A percentile compares a stretch with the other conserved stretches of the same genome.
These are phyloP conservation scores for Penicillium rolfsii DNA, from an alignment of 2,329 filamentous ascomycete genomes.

Conservation along the genomic window DNA sequence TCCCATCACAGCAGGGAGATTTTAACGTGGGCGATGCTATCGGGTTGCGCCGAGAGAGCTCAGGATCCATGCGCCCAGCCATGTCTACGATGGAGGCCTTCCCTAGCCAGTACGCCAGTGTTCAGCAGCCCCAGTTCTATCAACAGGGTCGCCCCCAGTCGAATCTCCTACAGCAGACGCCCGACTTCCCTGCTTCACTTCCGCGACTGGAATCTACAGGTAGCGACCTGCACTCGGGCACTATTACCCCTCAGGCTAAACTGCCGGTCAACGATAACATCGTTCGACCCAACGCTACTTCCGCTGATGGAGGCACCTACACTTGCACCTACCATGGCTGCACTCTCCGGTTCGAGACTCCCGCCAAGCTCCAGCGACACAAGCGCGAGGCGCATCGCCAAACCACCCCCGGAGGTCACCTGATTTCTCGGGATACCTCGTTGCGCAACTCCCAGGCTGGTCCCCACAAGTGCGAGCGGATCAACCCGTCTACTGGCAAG, in stretches of 20 bases:
- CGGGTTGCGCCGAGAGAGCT: slow-evolving; percentile 42
- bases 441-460: slow-evolving; percentile 85
- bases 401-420: slow-evolving; percentile 58
- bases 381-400: slow-evolving; percentile 91
- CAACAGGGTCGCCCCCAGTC: slow-evolving; percentile 33
- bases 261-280: slow-evolving; percentile 41
- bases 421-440: slow-evolving; percentile 46
- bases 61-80: slow-evolving; percentile 41
- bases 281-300: slow-evolving; percentile 64
- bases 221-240: slow-evolving; percentile 51
- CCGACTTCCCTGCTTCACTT: slow-evolving; percentile 62
- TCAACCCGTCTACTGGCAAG: slow-evolving; percentile 93
- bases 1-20: slow-evolving; percentile 63
- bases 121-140: slow-evolving; percentile 54
- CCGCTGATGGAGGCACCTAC: slow-evolving; percentile 84
- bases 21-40: slow-evolving; percentile 53
- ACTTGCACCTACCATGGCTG: slow-evolving; percentile 96
- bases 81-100: slow-evolving; percentile 49
- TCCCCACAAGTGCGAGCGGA: slow-evolving; percentile 87
- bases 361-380: slow-evolving; percentile 86
- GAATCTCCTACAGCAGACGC: slow-evolving; percentile 49
- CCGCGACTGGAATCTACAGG: slow-evolving; percentile 65
- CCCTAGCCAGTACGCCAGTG: slow-evolving; percentile 45
- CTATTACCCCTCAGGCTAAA: slow-evolving; percentile 41
- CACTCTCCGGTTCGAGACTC: slow-evolving; percentile 83